These are phyloP conservation scores for Nakaseomyces nivariensis DNA, from an alignment of 1,139 yeast species.

Conservation along the genomic window DNA sequence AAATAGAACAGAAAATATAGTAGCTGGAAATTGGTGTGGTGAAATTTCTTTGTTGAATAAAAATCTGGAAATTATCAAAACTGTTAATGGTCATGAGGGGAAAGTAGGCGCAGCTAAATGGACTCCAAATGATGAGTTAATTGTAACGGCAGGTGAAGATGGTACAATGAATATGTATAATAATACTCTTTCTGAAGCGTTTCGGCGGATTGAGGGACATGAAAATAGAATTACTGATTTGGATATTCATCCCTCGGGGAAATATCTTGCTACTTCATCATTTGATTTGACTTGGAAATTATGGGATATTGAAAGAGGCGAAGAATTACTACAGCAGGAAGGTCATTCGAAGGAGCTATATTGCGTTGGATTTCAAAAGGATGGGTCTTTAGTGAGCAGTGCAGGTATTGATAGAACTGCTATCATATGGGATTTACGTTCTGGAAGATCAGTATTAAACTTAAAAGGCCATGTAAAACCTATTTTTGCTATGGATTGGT, in stretches of 20 bases:
- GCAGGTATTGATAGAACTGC: slow-evolving; percentile 75
- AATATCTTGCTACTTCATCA: slow-evolving; percentile 58
- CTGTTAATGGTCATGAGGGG: slow-evolving; percentile 38
- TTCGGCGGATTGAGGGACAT: slow-evolving; percentile 33
- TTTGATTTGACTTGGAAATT: slow-evolving; percentile 83
- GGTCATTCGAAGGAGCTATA: slow-evolving; percentile 78
- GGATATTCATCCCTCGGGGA: slow-evolving; percentile 55
- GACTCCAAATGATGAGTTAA: slow-evolving; percentile 33
- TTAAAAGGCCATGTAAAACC: slow-evolving; percentile 65
- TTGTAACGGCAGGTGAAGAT: slow-evolving; percentile 59
- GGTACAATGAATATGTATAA: slow-evolving; percentile 45
- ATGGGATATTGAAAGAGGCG: slow-evolving; percentile 57
- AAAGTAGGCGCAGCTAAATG: slow-evolving; percentile 67
- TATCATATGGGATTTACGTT: slow-evolving; percentile 77
- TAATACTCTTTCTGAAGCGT: slow-evolving; percentile 8
- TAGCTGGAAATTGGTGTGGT: slow-evolving; percentile 86
- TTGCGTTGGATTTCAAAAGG: slow-evolving; percentile 55
- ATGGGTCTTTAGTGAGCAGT: slow-evolving; percentile 67
- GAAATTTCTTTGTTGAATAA: slow-evolving; percentile 41
- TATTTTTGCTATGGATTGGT: slow-evolving; percentile 64
- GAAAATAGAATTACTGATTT: slow-evolving; percentile 50
- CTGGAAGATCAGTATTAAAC: slow-evolving; percentile 56
- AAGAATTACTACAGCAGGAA: slow-evolving; percentile 53
- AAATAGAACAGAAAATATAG: slow-evolving; percentile 32
- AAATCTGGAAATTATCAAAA: slow-evolving; percentile 29